Evolutionary conservation across 768 basidiomycete species (phyloP).

Genomic region (Gautieria morchelliformis): DNA sequence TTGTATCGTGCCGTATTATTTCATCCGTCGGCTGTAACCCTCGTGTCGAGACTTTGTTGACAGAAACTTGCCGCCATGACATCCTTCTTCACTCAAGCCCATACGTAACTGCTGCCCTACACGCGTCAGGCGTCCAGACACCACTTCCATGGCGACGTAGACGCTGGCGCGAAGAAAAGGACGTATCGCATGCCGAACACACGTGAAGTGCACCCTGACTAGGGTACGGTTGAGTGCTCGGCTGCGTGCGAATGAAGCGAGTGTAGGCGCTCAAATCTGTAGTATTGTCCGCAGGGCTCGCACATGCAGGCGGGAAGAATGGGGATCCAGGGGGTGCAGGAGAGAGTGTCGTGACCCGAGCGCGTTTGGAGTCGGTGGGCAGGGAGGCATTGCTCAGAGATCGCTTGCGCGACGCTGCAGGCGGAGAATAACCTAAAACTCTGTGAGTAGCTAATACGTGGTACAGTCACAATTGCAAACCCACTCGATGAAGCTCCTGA

Average conservation of each 20-base stretch:
- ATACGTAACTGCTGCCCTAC: slow-evolving; percentile 65
- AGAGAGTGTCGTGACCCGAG: not conserved
- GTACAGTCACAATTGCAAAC: not conserved
- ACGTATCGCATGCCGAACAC: slow-evolving; percentile 68
- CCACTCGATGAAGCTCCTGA: not conserved
- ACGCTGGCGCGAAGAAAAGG: slow-evolving; percentile 48
- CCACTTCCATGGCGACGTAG: slow-evolving; percentile 53
- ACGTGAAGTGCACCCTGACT: slow-evolving; percentile 41
- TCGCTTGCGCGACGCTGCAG: slow-evolving; percentile 5
- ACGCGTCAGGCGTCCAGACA: slow-evolving; percentile 54
- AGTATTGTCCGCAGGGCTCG: not conserved
- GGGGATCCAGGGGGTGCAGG: slow-evolving; percentile 4
- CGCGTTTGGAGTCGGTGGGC: not conserved
- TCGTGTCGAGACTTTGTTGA: not conserved
- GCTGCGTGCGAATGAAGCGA: not conserved
- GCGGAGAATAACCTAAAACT: slow-evolving; percentile 2
- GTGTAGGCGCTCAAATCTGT: not conserved
- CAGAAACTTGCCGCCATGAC: not conserved
- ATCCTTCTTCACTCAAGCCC: slow-evolving; percentile 41
- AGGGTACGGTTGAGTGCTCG: not conserved
- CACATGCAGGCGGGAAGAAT: slow-evolving; percentile 1
- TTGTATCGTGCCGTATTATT: not conserved
- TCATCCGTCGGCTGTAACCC: not conserved
- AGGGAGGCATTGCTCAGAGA: slow-evolving; percentile 4
- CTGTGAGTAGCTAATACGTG: not conserved